These are phyloP conservation scores for Cordyceps tenuipes DNA, from an alignment of 2,329 filamentous ascomycete species.

Conservation along the genomic window DNA sequence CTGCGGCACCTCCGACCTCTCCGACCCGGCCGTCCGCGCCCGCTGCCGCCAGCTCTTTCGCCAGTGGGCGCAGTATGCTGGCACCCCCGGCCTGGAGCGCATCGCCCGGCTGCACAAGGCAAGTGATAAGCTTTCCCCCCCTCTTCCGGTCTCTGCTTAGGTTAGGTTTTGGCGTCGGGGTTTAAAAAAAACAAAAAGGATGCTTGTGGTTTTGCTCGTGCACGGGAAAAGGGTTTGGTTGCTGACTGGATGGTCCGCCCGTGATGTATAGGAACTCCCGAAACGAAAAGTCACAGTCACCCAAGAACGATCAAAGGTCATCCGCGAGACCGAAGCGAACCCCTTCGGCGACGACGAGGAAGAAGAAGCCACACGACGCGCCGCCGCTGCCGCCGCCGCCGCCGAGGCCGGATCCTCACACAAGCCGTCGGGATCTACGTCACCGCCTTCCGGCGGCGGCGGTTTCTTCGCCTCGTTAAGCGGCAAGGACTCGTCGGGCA, in stretches of 20 bases:
- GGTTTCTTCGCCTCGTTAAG: background rate
- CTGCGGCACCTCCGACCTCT: slow-evolving; percentile 74
- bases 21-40: slow-evolving; percentile 75
- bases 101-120: slow-evolving; percentile 71
- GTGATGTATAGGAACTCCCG: slow-evolving; percentile 45
- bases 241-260: too few species aligned
- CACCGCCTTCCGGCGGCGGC: background rate
- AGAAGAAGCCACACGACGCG: slow-evolving; percentile 32
- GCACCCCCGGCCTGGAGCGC: slow-evolving; percentile 67
- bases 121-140: slow-evolving; percentile 6
- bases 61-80: slow-evolving; percentile 82
- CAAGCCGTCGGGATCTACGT: background rate
- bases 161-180: too few species aligned
- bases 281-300: slow-evolving; percentile 62
- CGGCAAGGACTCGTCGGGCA: background rate
- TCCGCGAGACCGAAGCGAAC: slow-evolving; percentile 70
- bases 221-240: too few species aligned
- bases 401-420: slow-evolving; percentile 22
- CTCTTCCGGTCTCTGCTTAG: too few species aligned
- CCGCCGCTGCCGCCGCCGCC: slow-evolving; percentile 14
- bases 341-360: slow-evolving; percentile 62
- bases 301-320: slow-evolving; percentile 72
- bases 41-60: slow-evolving; percentile 84
- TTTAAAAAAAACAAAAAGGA: too few species aligned
- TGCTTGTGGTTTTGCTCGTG: too few species aligned